Percentiles rank a stretch among this genome's conserved stretches.
Evolutionary conservation across 2,329 filamentous ascomycete species (phyloP).

Genomic region (Epicoccum nigrum): DNA sequence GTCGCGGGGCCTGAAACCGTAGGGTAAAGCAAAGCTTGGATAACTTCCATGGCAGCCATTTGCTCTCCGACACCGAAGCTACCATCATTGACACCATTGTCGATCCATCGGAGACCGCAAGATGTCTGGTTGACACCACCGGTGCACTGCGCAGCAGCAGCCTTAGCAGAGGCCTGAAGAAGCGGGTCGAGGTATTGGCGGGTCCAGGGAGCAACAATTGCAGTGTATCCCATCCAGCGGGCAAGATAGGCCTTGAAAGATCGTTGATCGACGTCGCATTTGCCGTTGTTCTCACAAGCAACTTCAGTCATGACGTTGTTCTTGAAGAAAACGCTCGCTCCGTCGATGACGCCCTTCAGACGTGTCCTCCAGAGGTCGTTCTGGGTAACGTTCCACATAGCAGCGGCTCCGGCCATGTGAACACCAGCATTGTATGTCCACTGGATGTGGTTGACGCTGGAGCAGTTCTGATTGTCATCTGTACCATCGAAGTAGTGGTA

Average conservation of each 20-base stretch:
- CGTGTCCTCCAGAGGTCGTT: slow-evolving; percentile 40
- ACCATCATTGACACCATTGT: slow-evolving; percentile 53
- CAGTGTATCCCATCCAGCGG: slow-evolving; percentile 52
- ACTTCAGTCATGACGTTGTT: slow-evolving; percentile 56
- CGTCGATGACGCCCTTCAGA: slow-evolving; percentile 44
- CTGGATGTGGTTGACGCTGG: slow-evolving; percentile 51
- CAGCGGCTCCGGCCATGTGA: slow-evolving; percentile 54
- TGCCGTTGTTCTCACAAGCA: slow-evolving; percentile 53
- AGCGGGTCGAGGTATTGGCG: slow-evolving; percentile 55
- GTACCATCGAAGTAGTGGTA: slow-evolving; percentile 56
- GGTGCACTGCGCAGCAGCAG: slow-evolving; percentile 62
- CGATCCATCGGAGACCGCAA: slow-evolving; percentile 56
- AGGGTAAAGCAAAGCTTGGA: slow-evolving; percentile 54
- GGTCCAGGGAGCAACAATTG: slow-evolving; percentile 49
- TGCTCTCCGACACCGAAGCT: slow-evolving; percentile 63
- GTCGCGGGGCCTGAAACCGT: slow-evolving; percentile 49
- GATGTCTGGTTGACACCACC: slow-evolving; percentile 55
- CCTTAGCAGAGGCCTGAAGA: slow-evolving; percentile 60
- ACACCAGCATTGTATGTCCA: slow-evolving; percentile 57
- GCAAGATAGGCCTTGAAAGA: slow-evolving; percentile 55
- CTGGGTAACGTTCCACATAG: slow-evolving; percentile 54
- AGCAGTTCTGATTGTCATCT: slow-evolving; percentile 53
- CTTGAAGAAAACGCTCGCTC: slow-evolving; percentile 52
- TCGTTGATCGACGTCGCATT: slow-evolving; percentile 56
- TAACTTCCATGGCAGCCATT: slow-evolving; percentile 63